Evolutionary conservation across 352 stramenopile species (phyloP).

Genomic region (Blastocystis sp.): DNA sequence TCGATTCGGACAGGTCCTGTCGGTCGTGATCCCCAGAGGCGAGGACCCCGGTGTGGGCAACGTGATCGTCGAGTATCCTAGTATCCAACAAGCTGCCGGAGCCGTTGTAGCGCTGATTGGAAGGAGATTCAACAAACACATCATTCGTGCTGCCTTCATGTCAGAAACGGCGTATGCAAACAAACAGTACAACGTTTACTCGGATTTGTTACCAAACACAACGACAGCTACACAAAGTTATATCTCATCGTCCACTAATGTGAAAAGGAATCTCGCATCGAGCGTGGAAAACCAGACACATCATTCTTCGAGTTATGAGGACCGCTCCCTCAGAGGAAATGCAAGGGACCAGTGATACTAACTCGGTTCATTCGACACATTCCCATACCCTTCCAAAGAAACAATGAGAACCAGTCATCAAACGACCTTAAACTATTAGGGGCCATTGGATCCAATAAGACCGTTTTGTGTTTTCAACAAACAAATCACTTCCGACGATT

Average conservation of each 20-base stretch:
- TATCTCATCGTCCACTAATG: neutral
- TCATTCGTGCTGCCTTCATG: conserved; percentile 45
- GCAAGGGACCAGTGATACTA: conserved; percentile 40
- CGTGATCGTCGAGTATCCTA: conserved; percentile 55
- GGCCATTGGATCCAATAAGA: neutral
- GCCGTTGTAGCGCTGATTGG: conserved; percentile 50
- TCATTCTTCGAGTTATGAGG: conserved; percentile 27
- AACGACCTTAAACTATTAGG: neutral
- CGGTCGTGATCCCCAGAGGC: conserved; percentile 36
- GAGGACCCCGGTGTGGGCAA: conserved; percentile 43
- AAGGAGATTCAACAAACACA: conserved; percentile 51
- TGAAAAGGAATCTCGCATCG: neutral
- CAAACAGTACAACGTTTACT: conserved; percentile 55
- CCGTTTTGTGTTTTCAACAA: conserved; percentile 32
- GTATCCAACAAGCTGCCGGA: conserved; percentile 41
- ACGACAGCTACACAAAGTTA: conserved; percentile 3
- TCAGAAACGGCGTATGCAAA: conserved; percentile 51
- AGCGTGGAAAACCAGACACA: neutral
- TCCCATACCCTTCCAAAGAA: neutral
- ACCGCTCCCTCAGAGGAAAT: neutral
- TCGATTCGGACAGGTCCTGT: conserved; percentile 50
- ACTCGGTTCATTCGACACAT: neutral
- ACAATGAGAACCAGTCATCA: neutral
- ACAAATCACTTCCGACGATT: neutral
- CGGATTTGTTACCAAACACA: conserved; percentile 54